phyloP scores from a whole-genome alignment of 768 basidiomycete genomes.

The Xerocomellus amylosporus region DNA sequence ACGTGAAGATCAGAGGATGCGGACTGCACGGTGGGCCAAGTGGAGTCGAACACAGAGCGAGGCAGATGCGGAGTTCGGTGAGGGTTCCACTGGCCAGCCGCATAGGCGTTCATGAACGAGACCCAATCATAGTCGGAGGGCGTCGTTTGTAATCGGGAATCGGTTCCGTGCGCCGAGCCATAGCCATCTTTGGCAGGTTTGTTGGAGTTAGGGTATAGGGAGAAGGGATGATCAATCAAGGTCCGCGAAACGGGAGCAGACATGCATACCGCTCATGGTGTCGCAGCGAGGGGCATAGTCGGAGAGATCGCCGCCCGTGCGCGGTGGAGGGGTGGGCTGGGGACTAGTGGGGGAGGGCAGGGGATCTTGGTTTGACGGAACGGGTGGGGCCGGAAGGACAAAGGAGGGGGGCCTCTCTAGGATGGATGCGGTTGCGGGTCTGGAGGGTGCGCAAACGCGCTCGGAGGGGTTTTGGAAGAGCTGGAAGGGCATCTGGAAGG shows the following conservation, averaged over 20 bases:
- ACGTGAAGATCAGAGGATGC: slow-evolving; percentile 6
- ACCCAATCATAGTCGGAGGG: slow-evolving; percentile 61
- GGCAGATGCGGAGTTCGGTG: slow-evolving; percentile 65
- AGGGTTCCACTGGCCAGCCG: slow-evolving; percentile 77
- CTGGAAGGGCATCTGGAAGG: slow-evolving; percentile 34
- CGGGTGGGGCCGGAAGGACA: slow-evolving; percentile 40
- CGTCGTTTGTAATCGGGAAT: slow-evolving; percentile 17
- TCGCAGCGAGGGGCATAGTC: slow-evolving; percentile 12
- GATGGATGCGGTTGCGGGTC: slow-evolving; percentile 45
- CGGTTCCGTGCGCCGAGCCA: slow-evolving; percentile 4
- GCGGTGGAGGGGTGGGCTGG: background rate
- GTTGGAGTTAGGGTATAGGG: slow-evolving; percentile 19
- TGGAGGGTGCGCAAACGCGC: slow-evolving; percentile 29
- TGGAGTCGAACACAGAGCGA: slow-evolving; percentile 25
- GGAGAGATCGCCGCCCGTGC: slow-evolving; percentile 7
- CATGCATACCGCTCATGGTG: slow-evolving; percentile 24
- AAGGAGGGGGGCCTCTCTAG: slow-evolving; percentile 39
- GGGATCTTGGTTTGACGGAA: slow-evolving; percentile 1
- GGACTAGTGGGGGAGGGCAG: background rate
- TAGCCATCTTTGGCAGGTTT: slow-evolving; percentile 15
- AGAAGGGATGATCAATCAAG: slow-evolving; percentile 2
- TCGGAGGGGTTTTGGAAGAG: slow-evolving; percentile 30
- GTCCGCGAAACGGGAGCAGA: background rate
- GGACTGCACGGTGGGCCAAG: slow-evolving; percentile 15
- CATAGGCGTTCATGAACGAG: slow-evolving; percentile 74